Percentiles rank a stretch among this genome's conserved stretches.
Evolutionary conservation across 768 basidiomycete species (phyloP).

Genomic region (Termitomyces sp.): DNA sequence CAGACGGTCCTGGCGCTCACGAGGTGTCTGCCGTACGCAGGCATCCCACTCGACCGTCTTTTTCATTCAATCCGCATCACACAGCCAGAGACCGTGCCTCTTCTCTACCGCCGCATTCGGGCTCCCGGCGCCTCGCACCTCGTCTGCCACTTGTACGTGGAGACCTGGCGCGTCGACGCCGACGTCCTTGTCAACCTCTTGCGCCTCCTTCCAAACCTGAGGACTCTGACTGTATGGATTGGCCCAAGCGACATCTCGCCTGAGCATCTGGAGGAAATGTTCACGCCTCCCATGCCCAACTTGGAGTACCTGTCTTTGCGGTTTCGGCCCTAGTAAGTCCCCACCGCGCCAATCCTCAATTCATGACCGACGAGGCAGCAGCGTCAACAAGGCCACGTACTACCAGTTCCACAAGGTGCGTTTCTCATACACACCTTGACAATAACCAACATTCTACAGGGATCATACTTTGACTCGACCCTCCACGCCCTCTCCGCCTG

Average conservation of each 20-base stretch:
- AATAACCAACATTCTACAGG: slow-evolving; percentile 24
- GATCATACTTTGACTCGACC: slow-evolving; percentile 78
- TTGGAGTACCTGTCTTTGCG: slow-evolving; percentile 55
- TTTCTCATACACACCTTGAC: too few species aligned
- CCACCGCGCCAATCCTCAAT: too few species aligned
- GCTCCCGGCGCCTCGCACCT: slow-evolving; percentile 23
- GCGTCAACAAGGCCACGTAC: slow-evolving; percentile 71
- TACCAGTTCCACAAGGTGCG: slow-evolving; percentile 73
- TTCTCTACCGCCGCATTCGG: slow-evolving; percentile 52
- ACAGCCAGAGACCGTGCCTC: slow-evolving; percentile 43
- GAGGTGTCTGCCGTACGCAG: slow-evolving; percentile 54
- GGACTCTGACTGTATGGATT: slow-evolving; percentile 53
- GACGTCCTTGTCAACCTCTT: slow-evolving; percentile 71
- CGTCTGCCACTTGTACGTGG: slow-evolving; percentile 45
- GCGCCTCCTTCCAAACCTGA: slow-evolving; percentile 44
- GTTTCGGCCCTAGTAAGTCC: slow-evolving; percentile 78
- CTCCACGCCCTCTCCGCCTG: slow-evolving; percentile 59
- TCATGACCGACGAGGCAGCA: slow-evolving; percentile 12
- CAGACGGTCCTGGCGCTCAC: slow-evolving; percentile 52
- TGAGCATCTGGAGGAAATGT: slow-evolving; percentile 72
- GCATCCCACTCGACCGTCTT: slow-evolving; percentile 50
- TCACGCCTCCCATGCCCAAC: slow-evolving; percentile 35
- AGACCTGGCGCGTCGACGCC: slow-evolving; percentile 69
- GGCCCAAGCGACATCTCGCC: slow-evolving; percentile 75
- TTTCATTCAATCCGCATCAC: slow-evolving; percentile 53